Percentiles rank a stretch among this genome's conserved stretches.
phyloP scores from a whole-genome alignment of 2,329 filamentous ascomycete species.

The Alternaria metachromatica region DNA sequence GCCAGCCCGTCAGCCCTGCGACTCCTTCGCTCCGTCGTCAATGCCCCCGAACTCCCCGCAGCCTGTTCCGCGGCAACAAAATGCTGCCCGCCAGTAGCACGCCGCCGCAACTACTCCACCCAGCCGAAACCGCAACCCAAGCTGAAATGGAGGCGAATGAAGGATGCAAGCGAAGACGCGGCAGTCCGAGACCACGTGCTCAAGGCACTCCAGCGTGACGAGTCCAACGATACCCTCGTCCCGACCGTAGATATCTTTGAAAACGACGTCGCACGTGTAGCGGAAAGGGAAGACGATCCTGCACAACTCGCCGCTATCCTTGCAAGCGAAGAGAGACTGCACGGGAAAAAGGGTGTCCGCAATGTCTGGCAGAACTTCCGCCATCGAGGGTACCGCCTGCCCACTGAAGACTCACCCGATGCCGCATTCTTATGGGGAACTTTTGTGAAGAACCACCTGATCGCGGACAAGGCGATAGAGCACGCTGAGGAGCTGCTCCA shows the following conservation, averaged over 20 bases:
- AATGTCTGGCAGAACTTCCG: slow-evolving; percentile 54
- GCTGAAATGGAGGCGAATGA: slow-evolving; percentile 24
- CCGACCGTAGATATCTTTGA: not conserved
- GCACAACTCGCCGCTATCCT: slow-evolving; percentile 51
- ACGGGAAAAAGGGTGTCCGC: slow-evolving; percentile 51
- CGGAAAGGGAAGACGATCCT: not conserved
- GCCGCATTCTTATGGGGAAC: slow-evolving; percentile 55
- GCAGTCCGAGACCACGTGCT: slow-evolving; percentile 14
- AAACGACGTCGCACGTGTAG: not conserved
- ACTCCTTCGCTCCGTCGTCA: slow-evolving; percentile 46
- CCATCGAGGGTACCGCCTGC: slow-evolving; percentile 48
- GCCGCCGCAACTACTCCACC: slow-evolving; percentile 23
- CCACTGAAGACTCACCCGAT: slow-evolving; percentile 44
- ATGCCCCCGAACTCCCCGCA: slow-evolving; percentile 28
- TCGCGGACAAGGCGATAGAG: slow-evolving; percentile 48
- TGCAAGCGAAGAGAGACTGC: slow-evolving; percentile 49
- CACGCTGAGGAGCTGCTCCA: slow-evolving; percentile 53
- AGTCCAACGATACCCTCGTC: not conserved
- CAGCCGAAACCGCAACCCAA: not conserved
- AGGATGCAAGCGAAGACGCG: slow-evolving; percentile 7
- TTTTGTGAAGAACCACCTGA: slow-evolving; percentile 48
- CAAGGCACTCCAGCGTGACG: slow-evolving; percentile 14
- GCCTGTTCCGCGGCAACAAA: slow-evolving; percentile 20
- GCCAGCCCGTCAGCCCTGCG: slow-evolving; percentile 53
- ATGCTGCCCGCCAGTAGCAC: slow-evolving; percentile 23